phyloP scores from a whole-genome alignment of 257 asterid species.

The Perilla frutescens region DNA sequence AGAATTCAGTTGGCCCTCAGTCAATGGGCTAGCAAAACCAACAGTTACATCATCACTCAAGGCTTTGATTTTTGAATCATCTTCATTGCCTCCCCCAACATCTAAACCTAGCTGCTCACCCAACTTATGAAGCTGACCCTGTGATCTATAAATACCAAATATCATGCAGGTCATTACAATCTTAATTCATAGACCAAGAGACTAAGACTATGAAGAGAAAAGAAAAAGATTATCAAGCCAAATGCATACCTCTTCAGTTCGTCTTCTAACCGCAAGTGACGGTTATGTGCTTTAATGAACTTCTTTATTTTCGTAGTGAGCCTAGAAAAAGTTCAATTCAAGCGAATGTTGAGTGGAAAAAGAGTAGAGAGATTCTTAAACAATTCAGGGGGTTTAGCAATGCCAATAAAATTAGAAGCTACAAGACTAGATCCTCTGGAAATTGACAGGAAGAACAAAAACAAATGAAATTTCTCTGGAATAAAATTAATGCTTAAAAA shows the following conservation, averaged over 20 bases:
- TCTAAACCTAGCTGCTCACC: slow-evolving; percentile 69
- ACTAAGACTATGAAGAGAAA: slow-evolving; percentile 14
- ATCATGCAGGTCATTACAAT: slow-evolving; percentile 18
- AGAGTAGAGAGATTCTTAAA: slow-evolving; percentile 18
- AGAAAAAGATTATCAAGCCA: slow-evolving; percentile 22
- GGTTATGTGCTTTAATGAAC: slow-evolving; percentile 77
- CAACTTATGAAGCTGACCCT: slow-evolving; percentile 75
- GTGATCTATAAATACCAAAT: slow-evolving; percentile 64
- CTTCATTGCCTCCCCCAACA: slow-evolving; percentile 51
- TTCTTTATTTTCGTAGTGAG: slow-evolving; percentile 64
- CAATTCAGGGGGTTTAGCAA: neutral
- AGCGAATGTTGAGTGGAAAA: slow-evolving; percentile 24
- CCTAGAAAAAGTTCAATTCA: slow-evolving; percentile 50
- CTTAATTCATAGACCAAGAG: slow-evolving; percentile 20
- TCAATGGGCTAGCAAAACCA: slow-evolving; percentile 50
- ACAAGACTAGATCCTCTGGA: neutral
- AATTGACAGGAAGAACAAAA: neutral
- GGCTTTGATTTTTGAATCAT: slow-evolving; percentile 47
- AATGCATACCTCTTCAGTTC: slow-evolving; percentile 78
- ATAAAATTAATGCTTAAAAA: neutral
- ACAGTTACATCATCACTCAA: slow-evolving; percentile 57
- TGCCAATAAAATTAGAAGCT: neutral
- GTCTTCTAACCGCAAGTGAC: slow-evolving; percentile 67
- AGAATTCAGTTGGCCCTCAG: slow-evolving; percentile 48
- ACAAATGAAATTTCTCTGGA: slow-evolving; percentile 5